phyloP scores from a whole-genome alignment of 805 yeast species.

The Torulaspora quercuum region DNA sequence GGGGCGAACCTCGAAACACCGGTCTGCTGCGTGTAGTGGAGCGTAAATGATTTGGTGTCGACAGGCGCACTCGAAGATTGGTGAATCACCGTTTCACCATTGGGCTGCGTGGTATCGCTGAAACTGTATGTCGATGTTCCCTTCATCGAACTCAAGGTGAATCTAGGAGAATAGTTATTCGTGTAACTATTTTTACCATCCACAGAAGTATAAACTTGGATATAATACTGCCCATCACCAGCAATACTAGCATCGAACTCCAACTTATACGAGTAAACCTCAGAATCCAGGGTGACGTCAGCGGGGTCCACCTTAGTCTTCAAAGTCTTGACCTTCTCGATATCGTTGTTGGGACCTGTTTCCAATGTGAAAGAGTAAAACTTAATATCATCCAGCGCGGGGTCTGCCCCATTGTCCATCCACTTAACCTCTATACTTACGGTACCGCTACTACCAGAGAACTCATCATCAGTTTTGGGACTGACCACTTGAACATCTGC shows the following conservation, averaged over 20 bases:
- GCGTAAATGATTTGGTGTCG: slow-evolving; percentile 51
- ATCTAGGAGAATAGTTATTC: slow-evolving; percentile 65
- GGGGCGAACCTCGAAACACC: slow-evolving; percentile 83
- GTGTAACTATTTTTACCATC: slow-evolving; percentile 42
- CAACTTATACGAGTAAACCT: slow-evolving; percentile 40
- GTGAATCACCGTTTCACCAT: slow-evolving; percentile 37
- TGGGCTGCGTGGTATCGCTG: slow-evolving; percentile 44
- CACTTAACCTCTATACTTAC: slow-evolving; percentile 43
- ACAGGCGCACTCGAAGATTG: slow-evolving; percentile 42
- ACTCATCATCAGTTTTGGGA: slow-evolving; percentile 26
- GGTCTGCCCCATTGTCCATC: slow-evolving; percentile 51
- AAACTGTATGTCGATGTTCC: slow-evolving; percentile 58
- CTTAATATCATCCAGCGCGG: slow-evolving; percentile 44
- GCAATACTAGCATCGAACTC: slow-evolving; percentile 43
- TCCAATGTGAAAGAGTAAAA: slow-evolving; percentile 56
- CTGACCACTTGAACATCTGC: slow-evolving; percentile 29
- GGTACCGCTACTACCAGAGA: slow-evolving; percentile 27
- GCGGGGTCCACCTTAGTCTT: slow-evolving; percentile 32
- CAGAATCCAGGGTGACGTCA: slow-evolving; percentile 28
- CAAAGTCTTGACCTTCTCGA: slow-evolving; percentile 41
- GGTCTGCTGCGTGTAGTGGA: slow-evolving; percentile 75
- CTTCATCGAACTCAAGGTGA: slow-evolving; percentile 64
- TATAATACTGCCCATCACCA: slow-evolving; percentile 63
- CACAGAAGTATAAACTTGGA: slow-evolving; percentile 59
- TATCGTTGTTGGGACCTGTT: slow-evolving; percentile 58